phyloP scores from a whole-genome alignment of 768 basidiomycete genomes.

The Filobasidium floriforme region DNA sequence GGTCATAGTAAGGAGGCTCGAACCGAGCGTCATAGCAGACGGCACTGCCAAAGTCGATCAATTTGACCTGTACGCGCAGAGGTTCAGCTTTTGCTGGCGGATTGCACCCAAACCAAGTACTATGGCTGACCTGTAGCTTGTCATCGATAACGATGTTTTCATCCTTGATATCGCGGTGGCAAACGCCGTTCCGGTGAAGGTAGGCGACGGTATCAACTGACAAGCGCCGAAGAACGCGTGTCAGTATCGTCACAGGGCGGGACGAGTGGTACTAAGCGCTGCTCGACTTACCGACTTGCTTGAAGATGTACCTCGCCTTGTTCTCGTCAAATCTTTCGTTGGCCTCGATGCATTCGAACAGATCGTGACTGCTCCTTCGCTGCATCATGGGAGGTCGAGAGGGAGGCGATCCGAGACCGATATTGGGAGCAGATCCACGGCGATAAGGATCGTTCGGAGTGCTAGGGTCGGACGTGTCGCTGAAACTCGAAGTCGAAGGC shows the following conservation, averaged over 20 bases:
- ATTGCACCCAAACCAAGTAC: too few species aligned
- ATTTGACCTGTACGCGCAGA: slow-evolving; percentile 59
- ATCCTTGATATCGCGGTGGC: slow-evolving; percentile 49
- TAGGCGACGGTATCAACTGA: slow-evolving; percentile 70
- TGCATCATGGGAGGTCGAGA: slow-evolving; percentile 47
- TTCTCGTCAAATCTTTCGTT: slow-evolving; percentile 70
- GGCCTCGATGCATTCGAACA: slow-evolving; percentile 93
- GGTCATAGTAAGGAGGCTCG: slow-evolving; percentile 61
- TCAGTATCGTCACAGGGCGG: too few species aligned
- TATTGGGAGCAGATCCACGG: neutral
- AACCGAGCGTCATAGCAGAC: slow-evolving; percentile 60
- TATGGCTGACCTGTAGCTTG: slow-evolving; percentile 51
- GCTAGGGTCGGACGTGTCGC: slow-evolving; percentile 10
- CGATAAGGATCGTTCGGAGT: neutral
- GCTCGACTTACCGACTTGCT: slow-evolving; percentile 54
- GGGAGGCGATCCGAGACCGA: slow-evolving; percentile 9
- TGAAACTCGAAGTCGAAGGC: slow-evolving; percentile 21
- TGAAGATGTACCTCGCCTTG: slow-evolving; percentile 73
- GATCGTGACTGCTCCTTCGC: slow-evolving; percentile 75
- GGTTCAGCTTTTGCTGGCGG: neutral
- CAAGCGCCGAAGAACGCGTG: neutral
- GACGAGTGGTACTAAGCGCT: neutral
- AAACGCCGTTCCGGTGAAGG: slow-evolving; percentile 50
- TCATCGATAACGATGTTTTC: slow-evolving; percentile 49
- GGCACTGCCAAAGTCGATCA: slow-evolving; percentile 93